Conservation (phyloP, 371 early-diverging fungal genomes). For the Synchytrium microbalum region DNA sequence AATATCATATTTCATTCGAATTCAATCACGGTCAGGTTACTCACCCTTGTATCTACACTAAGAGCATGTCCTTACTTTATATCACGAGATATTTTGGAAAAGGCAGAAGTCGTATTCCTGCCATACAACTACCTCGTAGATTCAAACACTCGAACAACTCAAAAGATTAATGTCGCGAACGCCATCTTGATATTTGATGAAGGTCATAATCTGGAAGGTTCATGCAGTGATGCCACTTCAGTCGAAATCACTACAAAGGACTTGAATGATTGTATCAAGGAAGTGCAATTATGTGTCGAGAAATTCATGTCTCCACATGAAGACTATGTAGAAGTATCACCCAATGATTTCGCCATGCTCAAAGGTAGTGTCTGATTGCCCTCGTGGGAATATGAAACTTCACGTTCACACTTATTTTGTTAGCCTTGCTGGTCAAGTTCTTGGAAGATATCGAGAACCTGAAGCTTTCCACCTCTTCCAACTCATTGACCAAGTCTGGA, state of each 20-base stretch:
- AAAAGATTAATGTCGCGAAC: constrained; percentile 38
- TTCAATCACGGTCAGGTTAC: too few species aligned
- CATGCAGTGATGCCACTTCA: constrained; percentile 44
- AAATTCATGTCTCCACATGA: neutral
- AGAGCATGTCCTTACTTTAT: constrained; percentile 81
- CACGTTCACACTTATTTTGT: too few species aligned
- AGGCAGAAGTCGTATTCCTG: constrained; percentile 75
- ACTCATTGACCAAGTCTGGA: constrained; percentile 12
- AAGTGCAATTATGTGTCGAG: constrained; percentile 18
- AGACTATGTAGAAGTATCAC: neutral
- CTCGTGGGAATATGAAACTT: too few species aligned
- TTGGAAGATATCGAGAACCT: neutral
- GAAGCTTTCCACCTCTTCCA: neutral
- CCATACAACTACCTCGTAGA: constrained; percentile 93
- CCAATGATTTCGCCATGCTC: neutral
- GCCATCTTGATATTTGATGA: constrained; percentile 85
- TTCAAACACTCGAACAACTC: constrained; percentile 41
- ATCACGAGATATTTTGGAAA: constrained; percentile 44
- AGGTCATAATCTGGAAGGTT: constrained; percentile 32
- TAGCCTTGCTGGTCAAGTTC: neutral
- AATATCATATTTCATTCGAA: too few species aligned
- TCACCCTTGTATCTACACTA: too few species aligned
- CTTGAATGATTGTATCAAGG: constrained; percentile 21
- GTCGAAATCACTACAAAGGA: constrained; percentile 33
- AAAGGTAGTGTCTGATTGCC: too few species aligned